A percentile compares a stretch with the other conserved stretches of the same genome.
Conservation (phyloP, 345 rosid species). For the Camelina hispida region DNA sequence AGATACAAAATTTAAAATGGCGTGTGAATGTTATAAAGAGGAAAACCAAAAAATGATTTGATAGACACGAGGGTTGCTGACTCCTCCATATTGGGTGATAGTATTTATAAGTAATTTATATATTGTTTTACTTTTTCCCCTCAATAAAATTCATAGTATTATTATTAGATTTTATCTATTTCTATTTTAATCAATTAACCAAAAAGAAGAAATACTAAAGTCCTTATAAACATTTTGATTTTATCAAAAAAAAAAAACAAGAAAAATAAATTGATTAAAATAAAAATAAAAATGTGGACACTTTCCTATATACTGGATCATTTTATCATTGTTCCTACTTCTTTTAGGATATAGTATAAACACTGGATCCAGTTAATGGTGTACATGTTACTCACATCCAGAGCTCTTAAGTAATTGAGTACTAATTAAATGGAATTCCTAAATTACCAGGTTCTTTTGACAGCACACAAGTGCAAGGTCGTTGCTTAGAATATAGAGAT, state of each 20-base stretch:
- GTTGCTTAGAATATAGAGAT: slow-evolving; percentile 15
- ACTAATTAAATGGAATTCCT: background rate
- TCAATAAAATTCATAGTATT: background rate
- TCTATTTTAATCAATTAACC: background rate
- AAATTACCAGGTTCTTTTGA: slow-evolving; percentile 20
- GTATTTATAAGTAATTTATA: background rate
- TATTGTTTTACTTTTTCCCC: background rate
- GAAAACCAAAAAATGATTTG: background rate
- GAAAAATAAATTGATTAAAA: background rate
- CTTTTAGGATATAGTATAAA: background rate
- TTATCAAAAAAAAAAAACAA: background rate
- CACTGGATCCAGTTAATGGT: slow-evolving; percentile 4
- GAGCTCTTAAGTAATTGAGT: background rate
- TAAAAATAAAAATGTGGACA: background rate
- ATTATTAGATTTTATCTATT: background rate
- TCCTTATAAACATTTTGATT: background rate
- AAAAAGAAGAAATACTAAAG: background rate
- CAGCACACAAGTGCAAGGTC: slow-evolving; percentile 14
- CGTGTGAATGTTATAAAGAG: slow-evolving; percentile 25
- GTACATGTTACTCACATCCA: background rate
- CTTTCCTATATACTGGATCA: background rate
- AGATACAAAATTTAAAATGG: background rate
- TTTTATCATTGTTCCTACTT: background rate
- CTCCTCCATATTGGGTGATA: slow-evolving; percentile 8
- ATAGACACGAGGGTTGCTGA: slow-evolving; percentile 16